These are phyloP conservation scores for Alternaria consortialis DNA, from an alignment of 2,329 filamentous ascomycete genomes.

Conservation along the genomic window DNA sequence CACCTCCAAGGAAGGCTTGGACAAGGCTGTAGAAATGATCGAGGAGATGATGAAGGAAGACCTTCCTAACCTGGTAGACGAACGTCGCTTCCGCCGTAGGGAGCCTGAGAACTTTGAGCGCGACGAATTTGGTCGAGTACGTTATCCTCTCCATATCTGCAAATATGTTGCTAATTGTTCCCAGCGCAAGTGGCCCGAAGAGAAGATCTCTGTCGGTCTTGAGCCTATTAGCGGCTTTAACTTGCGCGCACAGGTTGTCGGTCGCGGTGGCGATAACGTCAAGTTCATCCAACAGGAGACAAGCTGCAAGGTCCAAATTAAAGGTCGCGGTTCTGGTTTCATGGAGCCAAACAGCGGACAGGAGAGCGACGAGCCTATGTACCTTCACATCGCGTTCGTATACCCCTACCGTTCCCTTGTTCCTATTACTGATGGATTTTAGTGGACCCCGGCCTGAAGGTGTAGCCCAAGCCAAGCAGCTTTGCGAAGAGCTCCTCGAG, in stretches of 20 bases:
- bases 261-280: conserved; percentile 91
- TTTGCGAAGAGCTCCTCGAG: conserved; percentile 85
- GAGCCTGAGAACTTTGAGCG: conserved; percentile 84
- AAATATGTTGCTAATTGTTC: conserved; percentile 33
- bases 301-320: conserved; percentile 95
- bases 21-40: conserved; percentile 85
- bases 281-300: conserved; percentile 98
- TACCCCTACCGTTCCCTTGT: conserved; percentile 2
- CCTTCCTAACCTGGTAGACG: conserved; percentile 92
- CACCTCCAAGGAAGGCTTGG: conserved; percentile 88
- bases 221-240: conserved; percentile 96
- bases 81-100: conserved; percentile 86
- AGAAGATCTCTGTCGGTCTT: conserved; percentile 89
- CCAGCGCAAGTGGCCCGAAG: conserved; percentile 98
- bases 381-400: conserved; percentile 88
- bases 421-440: conserved; percentile 19
- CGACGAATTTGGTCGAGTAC: conserved; percentile 88
- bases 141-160: conserved; percentile 27
- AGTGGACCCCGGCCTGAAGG: conserved; percentile 88
- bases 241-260: conserved; percentile 92
- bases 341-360: conserved; percentile 86
- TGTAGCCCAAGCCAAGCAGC: conserved; percentile 85
- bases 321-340: conserved; percentile 93
- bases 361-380: conserved; percentile 97
- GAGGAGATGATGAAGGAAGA: conserved; percentile 97